phyloP scores from a whole-genome alignment of 1,284 basidiomycete genomes.

The Microbotryum silenes-acaulis region DNA sequence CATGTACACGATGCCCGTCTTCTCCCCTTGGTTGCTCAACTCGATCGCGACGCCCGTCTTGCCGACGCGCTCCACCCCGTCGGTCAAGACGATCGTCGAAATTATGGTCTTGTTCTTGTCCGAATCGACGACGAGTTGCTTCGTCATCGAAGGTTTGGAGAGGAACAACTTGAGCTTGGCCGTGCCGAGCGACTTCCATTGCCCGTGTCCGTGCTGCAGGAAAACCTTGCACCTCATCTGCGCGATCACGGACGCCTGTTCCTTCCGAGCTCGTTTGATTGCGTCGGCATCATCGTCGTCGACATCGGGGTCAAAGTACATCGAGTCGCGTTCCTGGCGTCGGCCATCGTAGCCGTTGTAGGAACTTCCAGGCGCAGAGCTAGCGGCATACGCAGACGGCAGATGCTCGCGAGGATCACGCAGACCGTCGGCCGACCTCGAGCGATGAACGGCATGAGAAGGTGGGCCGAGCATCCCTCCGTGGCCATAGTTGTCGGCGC shows the following conservation, averaged over 20 bases:
- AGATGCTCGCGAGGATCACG: slow-evolving; percentile 1
- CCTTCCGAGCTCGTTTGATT: background rate
- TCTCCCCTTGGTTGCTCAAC: slow-evolving; percentile 75
- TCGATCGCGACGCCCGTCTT: slow-evolving; percentile 97
- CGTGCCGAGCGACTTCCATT: slow-evolving; percentile 92
- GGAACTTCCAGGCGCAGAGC: slow-evolving; percentile 4
- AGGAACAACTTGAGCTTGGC: slow-evolving; percentile 79
- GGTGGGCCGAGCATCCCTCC: too few species aligned
- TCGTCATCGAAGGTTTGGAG: slow-evolving; percentile 70
- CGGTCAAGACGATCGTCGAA: slow-evolving; percentile 88
- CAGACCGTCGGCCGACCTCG: slow-evolving; percentile 30
- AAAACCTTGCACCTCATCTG: slow-evolving; percentile 99
- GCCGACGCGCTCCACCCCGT: slow-evolving; percentile 94
- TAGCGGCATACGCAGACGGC: background rate
- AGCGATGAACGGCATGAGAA: slow-evolving; percentile 23
- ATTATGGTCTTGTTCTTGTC: slow-evolving; percentile 78
- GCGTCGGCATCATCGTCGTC: too few species aligned
- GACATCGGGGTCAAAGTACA: too few species aligned
- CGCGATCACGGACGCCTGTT: slow-evolving; percentile 44
- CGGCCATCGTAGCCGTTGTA: too few species aligned
- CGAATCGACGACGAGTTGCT: slow-evolving; percentile 91
- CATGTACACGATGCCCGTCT: slow-evolving; percentile 98
- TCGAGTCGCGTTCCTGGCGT: too few species aligned
- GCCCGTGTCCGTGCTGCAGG: slow-evolving; percentile 84
- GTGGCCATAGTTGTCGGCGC: too few species aligned